phyloP scores from a whole-genome alignment of 108 stramenopile species.

The Skeletonema menzelii region DNA sequence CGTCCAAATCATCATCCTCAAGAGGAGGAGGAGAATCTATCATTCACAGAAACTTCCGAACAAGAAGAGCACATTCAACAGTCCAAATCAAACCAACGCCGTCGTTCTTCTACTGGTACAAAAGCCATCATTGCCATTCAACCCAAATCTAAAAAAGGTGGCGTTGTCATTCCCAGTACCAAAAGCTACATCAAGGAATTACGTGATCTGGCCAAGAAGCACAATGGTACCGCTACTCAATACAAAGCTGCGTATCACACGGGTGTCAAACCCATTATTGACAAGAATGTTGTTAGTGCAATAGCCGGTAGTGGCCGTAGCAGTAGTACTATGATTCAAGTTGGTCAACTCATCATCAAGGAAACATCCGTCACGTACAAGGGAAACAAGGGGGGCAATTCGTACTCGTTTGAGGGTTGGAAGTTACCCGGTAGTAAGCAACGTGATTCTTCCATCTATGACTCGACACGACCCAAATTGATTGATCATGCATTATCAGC shows the following conservation, averaged over 20 bases:
- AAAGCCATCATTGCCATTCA: background rate
- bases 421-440: slow-evolving; percentile 3
- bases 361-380: background rate
- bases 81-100: background rate
- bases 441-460: background rate
- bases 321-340: background rate
- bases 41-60: background rate
- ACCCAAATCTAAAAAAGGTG: background rate
- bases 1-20: background rate
- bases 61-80: background rate
- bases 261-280: background rate
- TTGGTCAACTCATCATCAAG: slow-evolving; percentile 1
- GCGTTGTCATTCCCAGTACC: background rate
- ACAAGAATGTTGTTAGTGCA: background rate
- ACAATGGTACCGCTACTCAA: background rate
- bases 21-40: background rate
- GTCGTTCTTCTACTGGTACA: background rate
- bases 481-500: background rate
- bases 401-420: background rate
- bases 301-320: background rate
- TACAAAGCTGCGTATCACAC: background rate
- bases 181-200: background rate
- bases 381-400: background rate
- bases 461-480: background rate
- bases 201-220: background rate